Percentiles rank a stretch among this genome's conserved stretches.
Conservation (phyloP, 2,329 filamentous ascomycete genomes). For the Laburnicola sp. region DNA sequence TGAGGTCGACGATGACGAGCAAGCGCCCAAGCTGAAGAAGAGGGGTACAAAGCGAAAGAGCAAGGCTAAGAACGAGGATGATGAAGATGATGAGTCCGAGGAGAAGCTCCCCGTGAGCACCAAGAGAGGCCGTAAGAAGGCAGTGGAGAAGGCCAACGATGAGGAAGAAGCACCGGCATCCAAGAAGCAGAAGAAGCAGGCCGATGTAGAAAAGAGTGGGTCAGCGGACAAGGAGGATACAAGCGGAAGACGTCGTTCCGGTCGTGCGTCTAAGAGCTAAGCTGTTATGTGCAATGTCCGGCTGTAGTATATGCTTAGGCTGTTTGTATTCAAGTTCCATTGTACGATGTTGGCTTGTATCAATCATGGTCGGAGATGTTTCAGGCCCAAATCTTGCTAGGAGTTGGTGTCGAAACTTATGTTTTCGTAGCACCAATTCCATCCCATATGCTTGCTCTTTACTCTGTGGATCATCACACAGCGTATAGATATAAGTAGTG, state of each 20-base stretch:
- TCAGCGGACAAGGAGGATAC: slow-evolving; percentile 19
- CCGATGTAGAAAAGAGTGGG: slow-evolving; percentile 9
- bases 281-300: background rate
- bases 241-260: slow-evolving; percentile 27
- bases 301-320: background rate
- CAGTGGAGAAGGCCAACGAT: slow-evolving; percentile 23
- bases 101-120: slow-evolving; percentile 17
- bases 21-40: slow-evolving; percentile 30
- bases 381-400: background rate
- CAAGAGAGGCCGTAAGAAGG: slow-evolving; percentile 28
- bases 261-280: slow-evolving; percentile 24
- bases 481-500: background rate
- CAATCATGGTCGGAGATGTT: too few relatives aligned
- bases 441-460: too few relatives aligned
- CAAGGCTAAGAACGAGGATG: slow-evolving; percentile 28
- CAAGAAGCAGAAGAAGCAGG: slow-evolving; percentile 33
- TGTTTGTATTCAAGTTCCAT: background rate
- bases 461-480: too few relatives aligned
- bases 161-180: slow-evolving; percentile 22
- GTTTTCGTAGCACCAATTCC: too few relatives aligned
- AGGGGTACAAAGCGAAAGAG: slow-evolving; percentile 43
- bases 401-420: background rate
- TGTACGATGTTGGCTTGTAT: too few relatives aligned
- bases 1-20: slow-evolving; percentile 25
- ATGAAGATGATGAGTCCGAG: slow-evolving; percentile 21